Percentiles rank a stretch among this genome's conserved stretches.
phyloP scores from a whole-genome alignment of 768 basidiomycete species.

The Macrocybe gigantea region DNA sequence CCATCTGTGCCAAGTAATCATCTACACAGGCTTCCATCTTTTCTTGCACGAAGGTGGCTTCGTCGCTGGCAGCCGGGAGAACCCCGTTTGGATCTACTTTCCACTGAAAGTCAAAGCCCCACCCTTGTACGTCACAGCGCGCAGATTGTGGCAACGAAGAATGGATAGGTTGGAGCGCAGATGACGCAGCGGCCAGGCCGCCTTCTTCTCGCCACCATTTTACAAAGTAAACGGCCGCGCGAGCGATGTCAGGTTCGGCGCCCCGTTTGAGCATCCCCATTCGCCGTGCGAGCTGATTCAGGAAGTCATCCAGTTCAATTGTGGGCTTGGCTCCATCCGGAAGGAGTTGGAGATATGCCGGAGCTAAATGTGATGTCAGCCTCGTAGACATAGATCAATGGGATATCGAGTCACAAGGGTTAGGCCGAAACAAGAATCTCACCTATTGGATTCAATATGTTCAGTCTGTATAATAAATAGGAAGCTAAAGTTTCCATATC shows the following conservation, averaged over 20 bases:
- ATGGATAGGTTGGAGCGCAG: constrained; percentile 18
- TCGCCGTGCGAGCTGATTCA: constrained; percentile 62
- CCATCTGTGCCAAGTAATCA: constrained; percentile 36
- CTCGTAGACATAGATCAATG: constrained; percentile 1
- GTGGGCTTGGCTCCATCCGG: constrained; percentile 51
- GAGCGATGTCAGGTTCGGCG: constrained; percentile 59
- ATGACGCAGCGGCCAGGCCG: constrained; percentile 46
- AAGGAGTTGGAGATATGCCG: constrained; percentile 63
- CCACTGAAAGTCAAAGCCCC: constrained; percentile 89
- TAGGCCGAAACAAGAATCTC: constrained; percentile 20
- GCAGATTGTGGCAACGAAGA: constrained; percentile 5
- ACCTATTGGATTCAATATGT: constrained; percentile 70
- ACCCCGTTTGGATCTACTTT: constrained; percentile 25
- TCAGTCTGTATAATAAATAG: constrained; percentile 83
- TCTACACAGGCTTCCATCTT: constrained; percentile 74
- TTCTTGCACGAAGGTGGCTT: constrained; percentile 37
- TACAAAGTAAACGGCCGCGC: constrained; percentile 79
- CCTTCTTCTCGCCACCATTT: constrained; percentile 84
- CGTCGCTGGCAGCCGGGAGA: constrained; percentile 14
- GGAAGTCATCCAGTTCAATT: constrained; percentile 56
- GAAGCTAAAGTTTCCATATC: constrained; percentile 79
- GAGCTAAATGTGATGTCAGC: constrained; percentile 33
- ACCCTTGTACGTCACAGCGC: constrained; percentile 41
- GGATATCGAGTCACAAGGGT: constrained; percentile 1
- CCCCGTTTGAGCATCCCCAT: constrained; percentile 83